These are phyloP conservation scores for Penicillium coffeae DNA, from an alignment of 495 filamentous ascomycete genomes.

Conservation along the genomic window DNA sequence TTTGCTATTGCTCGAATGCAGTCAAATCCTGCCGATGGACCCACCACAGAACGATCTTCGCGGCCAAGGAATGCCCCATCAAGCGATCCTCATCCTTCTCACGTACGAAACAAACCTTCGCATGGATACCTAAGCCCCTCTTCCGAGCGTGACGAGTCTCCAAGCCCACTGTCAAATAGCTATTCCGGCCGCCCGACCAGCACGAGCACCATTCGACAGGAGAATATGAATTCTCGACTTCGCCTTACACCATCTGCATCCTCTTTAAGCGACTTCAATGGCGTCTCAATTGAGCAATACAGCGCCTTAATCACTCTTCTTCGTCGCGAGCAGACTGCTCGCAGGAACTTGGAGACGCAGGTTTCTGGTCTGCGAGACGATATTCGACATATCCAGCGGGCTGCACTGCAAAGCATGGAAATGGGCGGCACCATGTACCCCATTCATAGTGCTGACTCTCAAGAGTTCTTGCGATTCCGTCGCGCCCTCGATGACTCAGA, in stretches of 20 bases:
- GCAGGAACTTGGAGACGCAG: conserved; percentile 50
- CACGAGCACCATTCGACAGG: conserved; percentile 39
- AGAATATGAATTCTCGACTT: conserved; percentile 23
- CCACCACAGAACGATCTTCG: conserved; percentile 12
- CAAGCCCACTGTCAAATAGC: conserved; percentile 12
- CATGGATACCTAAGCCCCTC: conserved; percentile 10
- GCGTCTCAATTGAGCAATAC: conserved; percentile 55
- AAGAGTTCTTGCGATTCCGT: conserved; percentile 32
- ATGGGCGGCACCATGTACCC: conserved; percentile 33
- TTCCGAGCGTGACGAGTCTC: conserved; percentile 19
- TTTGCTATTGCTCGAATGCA: conserved; percentile 53
- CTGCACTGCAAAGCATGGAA: conserved; percentile 33
- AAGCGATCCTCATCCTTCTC: conserved; percentile 9
- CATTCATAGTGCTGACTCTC: conserved; percentile 30
- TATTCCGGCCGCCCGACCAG: conserved; percentile 27
- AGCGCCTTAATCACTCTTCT: conserved; percentile 52
- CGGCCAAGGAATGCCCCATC: conserved; percentile 15
- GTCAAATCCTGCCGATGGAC: conserved; percentile 22
- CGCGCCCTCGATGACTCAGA: conserved; percentile 21
- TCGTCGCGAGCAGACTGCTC: conserved; percentile 53
- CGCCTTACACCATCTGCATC: conserved; percentile 31
- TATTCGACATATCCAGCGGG: conserved; percentile 37
- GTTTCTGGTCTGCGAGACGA: conserved; percentile 50
- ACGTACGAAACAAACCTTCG: conserved; percentile 22
- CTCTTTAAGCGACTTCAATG: conserved; percentile 29